Evolutionary conservation across 1,139 yeast species (phyloP), one percentile per base, ranked within the genome.

Genomic region (Nematodospora anomalae): DNA sequence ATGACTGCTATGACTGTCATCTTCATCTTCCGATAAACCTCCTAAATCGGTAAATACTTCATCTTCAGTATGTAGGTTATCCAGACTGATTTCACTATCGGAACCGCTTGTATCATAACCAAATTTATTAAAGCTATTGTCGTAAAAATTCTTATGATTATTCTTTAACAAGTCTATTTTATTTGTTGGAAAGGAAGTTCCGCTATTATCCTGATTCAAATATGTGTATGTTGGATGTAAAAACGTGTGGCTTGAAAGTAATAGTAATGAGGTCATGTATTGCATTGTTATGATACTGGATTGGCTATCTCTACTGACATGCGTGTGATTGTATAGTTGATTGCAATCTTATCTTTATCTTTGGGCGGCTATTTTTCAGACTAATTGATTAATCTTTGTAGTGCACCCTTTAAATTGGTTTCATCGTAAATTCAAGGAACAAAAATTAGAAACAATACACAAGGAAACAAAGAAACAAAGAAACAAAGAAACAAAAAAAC

Each of bases 221-320:
- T 12, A 15, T 2, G 40, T 32, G n/a, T 23, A 23, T 8, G 37
- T 30, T 18, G 42, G 32, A n/a, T 39, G 37, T 25, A 40, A 15
- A 13, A 28, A 31, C 4, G 36, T 28, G 32, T 34, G 26, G 9
- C 39, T 36, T 23, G 43, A 36, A 23, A 41, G 31, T 16, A 43
- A 30, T 25, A 43, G 22, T 7, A 43, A 26, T 15, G 43, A 39
- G 10, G 42, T 35, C 36, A 42, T 37, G 18, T 30, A 41, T 16
- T 39, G 26, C 47, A 43, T 43, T 12, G 3, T 28, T 25, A n/a
- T n/a, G 13, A n/a, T 18, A n/a, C 4, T 13, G n/a, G 8, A 18
- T 18, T 18, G 21, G 21, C 8, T 18, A n/a, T n/a, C n/a, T n/a
- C n/a, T n/a, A n/a, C n/a, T n/a, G n/a, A n/a, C n/a, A n/a, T n/a